Base-by-base conservation (phyloP, 176 grass and related monocot genomes). In the Cenchrus fungigraminus region DNA sequence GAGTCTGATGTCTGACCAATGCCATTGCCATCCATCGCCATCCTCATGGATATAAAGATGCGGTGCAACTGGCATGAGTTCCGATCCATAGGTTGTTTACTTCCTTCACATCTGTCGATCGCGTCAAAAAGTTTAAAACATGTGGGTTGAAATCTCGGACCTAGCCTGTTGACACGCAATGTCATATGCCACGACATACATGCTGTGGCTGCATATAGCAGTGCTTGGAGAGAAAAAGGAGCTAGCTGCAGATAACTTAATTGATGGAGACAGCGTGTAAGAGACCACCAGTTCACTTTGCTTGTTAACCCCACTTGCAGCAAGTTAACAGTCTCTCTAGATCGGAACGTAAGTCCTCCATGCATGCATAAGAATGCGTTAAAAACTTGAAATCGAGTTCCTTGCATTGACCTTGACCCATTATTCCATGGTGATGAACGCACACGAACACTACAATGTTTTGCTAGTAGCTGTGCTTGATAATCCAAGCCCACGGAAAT, bases 81-180 rank as follows among this genome's bases (percentile, higher is more conserved):
- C 25, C 4, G 2, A 37, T 37, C 34, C 37, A 15, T 2, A 54
- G 58, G 25, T 25, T 28, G 17, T 65, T 66, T 37, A 31, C 1
- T 56, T 56, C 51, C 17, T 40, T 40, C 37, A 4, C 51, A 12
- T 37, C 40, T 57, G 52, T 53, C 53, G 40, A n/a, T 76, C 58
- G 73, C 73, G 52, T 76, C 52, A 58, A 40, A 40, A 76, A 31
- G 58, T 76, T 20, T 42, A n/a, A 58, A 58, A 53, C 55, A 76
- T 16, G 16, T 45, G 0, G n/a, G 19, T 22, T 61, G 74, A 59
- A 32, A 43, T 29, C 4, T 55, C 8, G 25, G 37, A 40, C 37
- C 37, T 40, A 28, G 8, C 22, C 2, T 4, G 5, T 43, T 61
- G 37, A 13, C 20, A n/a, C 13, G 45, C 9, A 51, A 8, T 76